Conservation (phyloP, 768 basidiomycete genomes). For the Austroboletus festivus region DNA sequence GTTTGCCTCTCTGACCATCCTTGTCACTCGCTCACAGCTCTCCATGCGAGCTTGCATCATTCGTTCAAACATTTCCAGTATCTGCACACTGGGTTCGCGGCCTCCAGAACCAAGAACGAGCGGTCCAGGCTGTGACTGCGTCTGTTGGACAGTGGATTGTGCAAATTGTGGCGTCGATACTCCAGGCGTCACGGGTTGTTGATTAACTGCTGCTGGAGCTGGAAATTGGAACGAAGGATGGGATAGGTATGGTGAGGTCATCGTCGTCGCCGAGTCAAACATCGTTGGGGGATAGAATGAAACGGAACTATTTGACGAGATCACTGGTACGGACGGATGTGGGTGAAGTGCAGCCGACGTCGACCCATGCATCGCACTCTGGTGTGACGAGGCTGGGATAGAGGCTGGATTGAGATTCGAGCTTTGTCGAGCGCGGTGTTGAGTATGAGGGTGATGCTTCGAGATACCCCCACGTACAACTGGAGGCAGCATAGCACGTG, state of each 20-base stretch:
- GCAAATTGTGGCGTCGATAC: slow-evolving; percentile 7
- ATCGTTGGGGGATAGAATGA: slow-evolving; percentile 31
- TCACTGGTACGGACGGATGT: slow-evolving; percentile 13
- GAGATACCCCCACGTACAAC: slow-evolving; percentile 23
- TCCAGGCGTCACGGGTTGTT: slow-evolving; percentile 11
- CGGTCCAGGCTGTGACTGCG: slow-evolving; percentile 15
- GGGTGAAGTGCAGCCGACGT: slow-evolving; percentile 14
- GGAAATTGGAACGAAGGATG: slow-evolving; percentile 30
- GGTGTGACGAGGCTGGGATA: slow-evolving; percentile 24
- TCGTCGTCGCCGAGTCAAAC: slow-evolving; percentile 28
- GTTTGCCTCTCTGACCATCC: slow-evolving; percentile 43
- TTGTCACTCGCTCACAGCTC: slow-evolving; percentile 65
- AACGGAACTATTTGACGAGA: slow-evolving; percentile 15
- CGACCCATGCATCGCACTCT: slow-evolving; percentile 11
- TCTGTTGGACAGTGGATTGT: slow-evolving; percentile 6
- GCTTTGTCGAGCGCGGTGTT: slow-evolving; percentile 30
- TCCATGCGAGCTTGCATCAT: slow-evolving; percentile 76
- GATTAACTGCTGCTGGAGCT: slow-evolving; percentile 10
- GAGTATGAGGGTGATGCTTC: slow-evolving; percentile 27
- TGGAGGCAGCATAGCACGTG: slow-evolving; percentile 18
- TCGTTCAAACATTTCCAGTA: slow-evolving; percentile 66
- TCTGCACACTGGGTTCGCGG: slow-evolving; percentile 44
- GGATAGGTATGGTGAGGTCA: slow-evolving; percentile 32
- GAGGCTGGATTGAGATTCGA: slow-evolving; percentile 28
- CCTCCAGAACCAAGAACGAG: slow-evolving; percentile 29